Percentiles rank a stretch among this genome's conserved stretches.
Evolutionary conservation across 108 stramenopile genomes (phyloP).

Genomic region (Skeletonema marinoi): DNA sequence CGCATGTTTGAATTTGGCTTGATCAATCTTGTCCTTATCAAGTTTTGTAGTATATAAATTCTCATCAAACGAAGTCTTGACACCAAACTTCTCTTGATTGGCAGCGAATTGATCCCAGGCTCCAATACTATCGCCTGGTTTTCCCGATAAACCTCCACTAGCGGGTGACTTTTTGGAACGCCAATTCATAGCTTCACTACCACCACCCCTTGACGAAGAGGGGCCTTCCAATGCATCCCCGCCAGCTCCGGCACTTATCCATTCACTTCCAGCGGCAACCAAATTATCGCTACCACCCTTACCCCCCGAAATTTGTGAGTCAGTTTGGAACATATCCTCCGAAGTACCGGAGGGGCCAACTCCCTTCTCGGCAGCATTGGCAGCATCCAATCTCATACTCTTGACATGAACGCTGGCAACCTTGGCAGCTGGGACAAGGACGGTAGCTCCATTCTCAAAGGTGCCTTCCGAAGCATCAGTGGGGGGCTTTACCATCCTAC

Average conservation of each 20-base stretch:
- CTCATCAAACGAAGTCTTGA: slow-evolving; percentile 91
- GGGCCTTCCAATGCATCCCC: slow-evolving; percentile 14
- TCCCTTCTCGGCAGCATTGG: slow-evolving; percentile 10
- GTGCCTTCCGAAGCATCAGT: slow-evolving; percentile 1
- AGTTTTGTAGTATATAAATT: slow-evolving; percentile 95
- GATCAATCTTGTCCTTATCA: slow-evolving; percentile 74
- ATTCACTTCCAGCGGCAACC: slow-evolving; percentile 80
- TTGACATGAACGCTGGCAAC: slow-evolving; percentile 62
- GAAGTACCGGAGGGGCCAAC: slow-evolving; percentile 3
- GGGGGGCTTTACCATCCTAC: slow-evolving; percentile 29
- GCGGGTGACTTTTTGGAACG: slow-evolving; percentile 15
- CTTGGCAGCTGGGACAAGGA: slow-evolving; percentile 54
- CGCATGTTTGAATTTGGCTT: slow-evolving; percentile 63
- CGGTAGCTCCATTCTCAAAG: slow-evolving; percentile 59
- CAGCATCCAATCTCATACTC: slow-evolving; percentile 54
- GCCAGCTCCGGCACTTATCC: slow-evolving; percentile 54
- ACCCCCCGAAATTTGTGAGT: slow-evolving; percentile 69
- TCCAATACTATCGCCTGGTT: slow-evolving; percentile 66
- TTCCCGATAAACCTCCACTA: slow-evolving; percentile 31
- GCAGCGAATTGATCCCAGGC: slow-evolving; percentile 92
- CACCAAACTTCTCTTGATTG: slow-evolving; percentile 87
- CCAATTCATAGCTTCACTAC: slow-evolving; percentile 20
- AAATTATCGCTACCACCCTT: slow-evolving; percentile 39
- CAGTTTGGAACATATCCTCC: slow-evolving; percentile 54
- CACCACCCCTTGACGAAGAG: slow-evolving; percentile 26